Base-by-base conservation (phyloP, 2,329 filamentous ascomycete genomes). In the Helotiales sp. region DNA sequence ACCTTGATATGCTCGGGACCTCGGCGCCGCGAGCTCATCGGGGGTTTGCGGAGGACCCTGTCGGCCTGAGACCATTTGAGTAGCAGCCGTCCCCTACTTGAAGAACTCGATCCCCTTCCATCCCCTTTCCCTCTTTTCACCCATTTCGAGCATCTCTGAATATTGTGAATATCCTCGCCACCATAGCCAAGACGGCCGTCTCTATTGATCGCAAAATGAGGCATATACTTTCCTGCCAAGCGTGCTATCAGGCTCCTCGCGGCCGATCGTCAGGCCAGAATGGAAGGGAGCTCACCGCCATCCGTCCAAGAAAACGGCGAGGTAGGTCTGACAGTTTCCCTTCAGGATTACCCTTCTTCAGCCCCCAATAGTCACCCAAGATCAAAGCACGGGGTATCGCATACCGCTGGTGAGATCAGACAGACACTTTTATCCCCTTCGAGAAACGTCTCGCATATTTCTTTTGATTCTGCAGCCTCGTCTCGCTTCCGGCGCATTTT, bases 401-500 rank as follows among this genome's bases (percentile, higher is more conserved):
- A 44, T 6, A 44, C 12, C 13, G 12, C 24, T 7, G 19, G 24
- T 48, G 30, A n/a, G 15, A 48, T 33, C 29, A 30, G 25, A 31
- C 15, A 22, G 15, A 9, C 27, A 10, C 19, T 10, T 40, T 27
- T 5, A 31, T 51, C 24, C 33, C 46, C 30, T 34, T 25, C 46
- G 8, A 5, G n/a, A 25, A 17, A 49, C 24, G 19, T 8, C 49
- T 19, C 22, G 5, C 8, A n/a, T 55, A 19, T 36, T 42, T 31
- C 33, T 38, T 42, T 34, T 36, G 13, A n/a, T 33, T 31, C 40
- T 38, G 15, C 46, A 48, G 25, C 27, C 19, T 15, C 19, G 17
- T 46, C 51, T 27, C 4, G 38, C 42, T 54, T 61, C 38, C 48
- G 17, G 13, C n/a, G 12, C 15, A 7, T 34, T 33, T 36, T 51